These are phyloP conservation scores for Thelonectria discophora DNA, from an alignment of 2,329 filamentous ascomycete species.

Conservation along the genomic window DNA sequence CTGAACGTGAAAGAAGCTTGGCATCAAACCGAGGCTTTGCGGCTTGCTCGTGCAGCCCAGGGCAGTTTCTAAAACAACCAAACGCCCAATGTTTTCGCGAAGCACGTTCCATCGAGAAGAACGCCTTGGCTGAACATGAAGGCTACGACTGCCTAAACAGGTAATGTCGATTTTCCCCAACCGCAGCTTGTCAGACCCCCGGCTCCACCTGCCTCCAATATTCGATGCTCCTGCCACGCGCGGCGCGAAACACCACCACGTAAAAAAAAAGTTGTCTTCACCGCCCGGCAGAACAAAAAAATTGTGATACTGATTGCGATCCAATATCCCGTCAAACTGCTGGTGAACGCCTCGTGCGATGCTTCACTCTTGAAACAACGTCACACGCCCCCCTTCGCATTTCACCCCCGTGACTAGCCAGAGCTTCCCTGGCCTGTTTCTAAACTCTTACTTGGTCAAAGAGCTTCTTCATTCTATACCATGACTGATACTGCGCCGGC, in stretches of 20 bases:
- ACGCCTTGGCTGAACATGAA: slow-evolving; percentile 19
- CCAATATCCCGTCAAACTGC: background rate
- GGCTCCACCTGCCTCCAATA: slow-evolving; percentile 16
- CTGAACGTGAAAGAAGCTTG: background rate
- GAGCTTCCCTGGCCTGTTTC: background rate
- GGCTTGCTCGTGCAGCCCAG: too few relatives aligned
- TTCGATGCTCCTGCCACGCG: slow-evolving; percentile 17
- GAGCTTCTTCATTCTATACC: slow-evolving; percentile 10
- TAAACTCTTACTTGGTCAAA: too few relatives aligned
- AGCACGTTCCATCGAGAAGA: background rate
- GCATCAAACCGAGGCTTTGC: background rate
- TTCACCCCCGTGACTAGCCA: background rate
- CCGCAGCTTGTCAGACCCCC: slow-evolving; percentile 19
- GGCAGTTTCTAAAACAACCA: background rate
- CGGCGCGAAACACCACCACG: slow-evolving; percentile 4
- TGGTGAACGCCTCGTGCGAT: slow-evolving; percentile 25
- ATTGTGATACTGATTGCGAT: slow-evolving; percentile 18
- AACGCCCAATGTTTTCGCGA: background rate
- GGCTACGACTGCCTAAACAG: slow-evolving; percentile 34
- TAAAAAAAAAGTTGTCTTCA: slow-evolving; percentile 20
- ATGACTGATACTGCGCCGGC: slow-evolving; percentile 31
- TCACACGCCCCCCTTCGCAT: slow-evolving; percentile 5
- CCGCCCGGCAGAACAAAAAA: slow-evolving; percentile 49
- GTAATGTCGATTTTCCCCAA: slow-evolving; percentile 24
- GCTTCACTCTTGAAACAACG: slow-evolving; percentile 16